These are phyloP conservation scores for Crithidia expoeki DNA, from an alignment of 208 protist genomes.

Conservation along the genomic window DNA sequence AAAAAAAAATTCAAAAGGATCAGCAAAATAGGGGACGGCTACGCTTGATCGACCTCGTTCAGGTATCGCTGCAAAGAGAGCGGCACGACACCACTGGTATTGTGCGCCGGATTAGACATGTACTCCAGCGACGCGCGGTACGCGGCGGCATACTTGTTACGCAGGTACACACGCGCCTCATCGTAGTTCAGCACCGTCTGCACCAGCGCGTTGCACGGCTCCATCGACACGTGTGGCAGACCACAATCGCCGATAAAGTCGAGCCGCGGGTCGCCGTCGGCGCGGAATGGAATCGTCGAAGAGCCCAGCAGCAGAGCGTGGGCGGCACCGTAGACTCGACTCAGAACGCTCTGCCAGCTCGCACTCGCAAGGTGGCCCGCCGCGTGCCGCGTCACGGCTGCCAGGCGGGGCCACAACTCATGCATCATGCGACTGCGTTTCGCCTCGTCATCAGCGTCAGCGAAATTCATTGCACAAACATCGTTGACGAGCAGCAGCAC, in stretches of 20 bases:
- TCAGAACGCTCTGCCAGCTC: constrained; percentile 22
- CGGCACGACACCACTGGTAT: constrained; percentile 19
- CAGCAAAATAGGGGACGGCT: not conserved
- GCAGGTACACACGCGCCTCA: constrained; percentile 19
- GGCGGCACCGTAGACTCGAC: constrained; percentile 10
- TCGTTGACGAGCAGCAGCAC: constrained; percentile 27
- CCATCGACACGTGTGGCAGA: constrained; percentile 16
- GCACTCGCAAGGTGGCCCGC: not conserved
- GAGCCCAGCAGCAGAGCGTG: constrained; percentile 16
- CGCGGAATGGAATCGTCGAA: constrained; percentile 10
- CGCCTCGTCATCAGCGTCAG: constrained; percentile 5
- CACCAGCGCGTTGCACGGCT: constrained; percentile 19
- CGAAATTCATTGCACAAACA: constrained; percentile 8
- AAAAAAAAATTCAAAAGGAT: not conserved
- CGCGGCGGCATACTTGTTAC: constrained; percentile 18
- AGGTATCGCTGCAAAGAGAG: constrained; percentile 21
- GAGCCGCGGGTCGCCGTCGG: constrained; percentile 20
- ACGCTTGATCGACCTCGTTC: constrained; percentile 6
- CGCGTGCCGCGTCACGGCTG: not conserved
- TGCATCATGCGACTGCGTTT: constrained; percentile 11
- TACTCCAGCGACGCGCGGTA: constrained; percentile 23
- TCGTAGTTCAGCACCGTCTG: constrained; percentile 31
- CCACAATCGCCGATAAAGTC: constrained; percentile 22
- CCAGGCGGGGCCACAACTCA: constrained; percentile 16
- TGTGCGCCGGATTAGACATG: constrained; percentile 17